Conservation (phyloP, 305 asterid genomes). For the Fraxinus sp. region DNA sequence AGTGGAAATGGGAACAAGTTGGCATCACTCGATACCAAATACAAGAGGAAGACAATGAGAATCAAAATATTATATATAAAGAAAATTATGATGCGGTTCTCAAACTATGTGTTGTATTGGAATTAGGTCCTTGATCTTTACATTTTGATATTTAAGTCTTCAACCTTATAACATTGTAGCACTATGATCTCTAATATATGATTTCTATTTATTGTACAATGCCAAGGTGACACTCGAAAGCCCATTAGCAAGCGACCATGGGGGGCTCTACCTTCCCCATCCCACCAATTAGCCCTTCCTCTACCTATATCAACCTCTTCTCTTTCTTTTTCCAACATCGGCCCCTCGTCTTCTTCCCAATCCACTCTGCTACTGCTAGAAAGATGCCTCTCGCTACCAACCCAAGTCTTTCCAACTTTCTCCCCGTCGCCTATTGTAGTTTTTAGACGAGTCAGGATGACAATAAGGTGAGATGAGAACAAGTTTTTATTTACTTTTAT, state of each 20-base stretch:
- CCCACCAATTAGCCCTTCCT: background rate
- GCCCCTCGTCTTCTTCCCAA: background rate
- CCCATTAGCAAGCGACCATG: background rate
- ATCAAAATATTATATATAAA: background rate
- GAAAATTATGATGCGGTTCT: background rate
- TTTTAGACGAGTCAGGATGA: background rate
- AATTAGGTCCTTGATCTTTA: background rate
- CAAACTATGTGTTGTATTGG: background rate
- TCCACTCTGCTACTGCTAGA: background rate
- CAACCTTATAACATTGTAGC: background rate
- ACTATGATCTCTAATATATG: background rate
- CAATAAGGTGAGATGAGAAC: background rate
- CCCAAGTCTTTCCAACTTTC: background rate
- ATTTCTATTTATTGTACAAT: background rate
- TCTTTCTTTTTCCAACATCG: background rate
- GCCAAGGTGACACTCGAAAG: background rate
- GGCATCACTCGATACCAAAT: constrained; percentile 22
- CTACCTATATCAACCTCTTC: background rate
- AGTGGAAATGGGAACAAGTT: constrained; percentile 29
- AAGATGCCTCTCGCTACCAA: background rate
- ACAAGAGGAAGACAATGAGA: constrained; percentile 5
- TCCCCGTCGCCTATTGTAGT: background rate
- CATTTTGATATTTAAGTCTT: background rate
- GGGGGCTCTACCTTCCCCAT: background rate
- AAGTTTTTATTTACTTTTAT: background rate